Conservation (phyloP, 371 early-diverging fungal species). For the Smittium mucronatum region DNA sequence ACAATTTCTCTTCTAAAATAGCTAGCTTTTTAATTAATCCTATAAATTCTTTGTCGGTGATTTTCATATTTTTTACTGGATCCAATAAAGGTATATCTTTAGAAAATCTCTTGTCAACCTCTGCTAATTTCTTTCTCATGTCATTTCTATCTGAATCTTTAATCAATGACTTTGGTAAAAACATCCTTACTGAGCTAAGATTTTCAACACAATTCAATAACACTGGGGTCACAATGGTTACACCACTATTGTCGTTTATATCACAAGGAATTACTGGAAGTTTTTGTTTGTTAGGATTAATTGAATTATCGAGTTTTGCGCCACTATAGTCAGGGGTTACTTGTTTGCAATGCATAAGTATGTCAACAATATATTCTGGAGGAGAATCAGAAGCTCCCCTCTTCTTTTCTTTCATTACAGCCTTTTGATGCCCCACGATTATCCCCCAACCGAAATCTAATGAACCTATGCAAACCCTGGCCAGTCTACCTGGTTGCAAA, state of each 20-base stretch:
- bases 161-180: constrained; percentile 58
- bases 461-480: constrained; percentile 9
- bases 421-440: constrained; percentile 49
- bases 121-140: constrained; percentile 50
- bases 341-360: constrained; percentile 38
- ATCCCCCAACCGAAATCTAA: constrained; percentile 92
- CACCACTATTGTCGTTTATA: constrained; percentile 39
- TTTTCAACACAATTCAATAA: constrained; percentile 56
- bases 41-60: constrained; percentile 64
- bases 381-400: constrained; percentile 24
- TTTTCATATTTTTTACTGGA: constrained; percentile 79
- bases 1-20: constrained; percentile 50
- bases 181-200: constrained; percentile 60
- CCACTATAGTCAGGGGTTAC: constrained; percentile 36
- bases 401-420: constrained; percentile 19
- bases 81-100: constrained; percentile 70
- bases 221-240: constrained; percentile 69
- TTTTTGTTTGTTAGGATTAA: neutral
- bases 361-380: constrained; percentile 61
- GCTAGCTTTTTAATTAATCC: constrained; percentile 55
- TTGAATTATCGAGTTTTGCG: constrained; percentile 17
- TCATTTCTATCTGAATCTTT: constrained; percentile 42
- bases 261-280: constrained; percentile 41
- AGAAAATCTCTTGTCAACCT: constrained; percentile 60
- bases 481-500: constrained; percentile 67